Evolutionary conservation across 345 rosid species (phyloP).

Genomic region (Clarkia xantiana): DNA sequence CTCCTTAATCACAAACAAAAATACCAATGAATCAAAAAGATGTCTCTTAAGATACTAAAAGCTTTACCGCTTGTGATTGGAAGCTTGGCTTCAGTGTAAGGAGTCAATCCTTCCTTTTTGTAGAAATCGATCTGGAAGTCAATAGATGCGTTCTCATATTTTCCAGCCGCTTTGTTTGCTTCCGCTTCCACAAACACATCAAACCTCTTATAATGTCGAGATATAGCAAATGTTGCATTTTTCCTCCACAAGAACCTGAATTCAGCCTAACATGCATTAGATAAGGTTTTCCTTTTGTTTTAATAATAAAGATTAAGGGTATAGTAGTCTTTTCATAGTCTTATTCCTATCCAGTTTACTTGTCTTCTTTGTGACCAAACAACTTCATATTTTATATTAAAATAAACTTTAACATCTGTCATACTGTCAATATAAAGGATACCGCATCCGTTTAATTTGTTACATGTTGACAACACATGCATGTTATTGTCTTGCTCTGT

Average conservation of each 20-base stretch:
- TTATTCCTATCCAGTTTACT: too few relatives aligned
- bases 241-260: constrained; percentile 94
- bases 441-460: too few relatives aligned
- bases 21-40: neutral
- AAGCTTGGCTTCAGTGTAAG: constrained; percentile 70
- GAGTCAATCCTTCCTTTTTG: constrained; percentile 78
- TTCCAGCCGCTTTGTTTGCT: constrained; percentile 98
- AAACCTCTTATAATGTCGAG: constrained; percentile 81
- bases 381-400: too few relatives aligned
- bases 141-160: constrained; percentile 79
- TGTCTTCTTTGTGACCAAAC: too few relatives aligned
- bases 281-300: too few relatives aligned
- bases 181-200: constrained; percentile 86
- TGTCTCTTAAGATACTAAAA: neutral
- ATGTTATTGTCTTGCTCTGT: too few relatives aligned
- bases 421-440: too few relatives aligned
- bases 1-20: neutral
- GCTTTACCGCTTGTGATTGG: constrained; percentile 84
- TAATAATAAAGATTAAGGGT: too few relatives aligned
- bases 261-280: constrained; percentile 9
- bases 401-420: too few relatives aligned
- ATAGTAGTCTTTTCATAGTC: too few relatives aligned
- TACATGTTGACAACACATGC: too few relatives aligned
- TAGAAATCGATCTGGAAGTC: constrained; percentile 86
- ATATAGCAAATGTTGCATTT: constrained; percentile 90